Conservation (phyloP, 1,284 basidiomycete species). For the Pseudozyma sp. region DNA sequence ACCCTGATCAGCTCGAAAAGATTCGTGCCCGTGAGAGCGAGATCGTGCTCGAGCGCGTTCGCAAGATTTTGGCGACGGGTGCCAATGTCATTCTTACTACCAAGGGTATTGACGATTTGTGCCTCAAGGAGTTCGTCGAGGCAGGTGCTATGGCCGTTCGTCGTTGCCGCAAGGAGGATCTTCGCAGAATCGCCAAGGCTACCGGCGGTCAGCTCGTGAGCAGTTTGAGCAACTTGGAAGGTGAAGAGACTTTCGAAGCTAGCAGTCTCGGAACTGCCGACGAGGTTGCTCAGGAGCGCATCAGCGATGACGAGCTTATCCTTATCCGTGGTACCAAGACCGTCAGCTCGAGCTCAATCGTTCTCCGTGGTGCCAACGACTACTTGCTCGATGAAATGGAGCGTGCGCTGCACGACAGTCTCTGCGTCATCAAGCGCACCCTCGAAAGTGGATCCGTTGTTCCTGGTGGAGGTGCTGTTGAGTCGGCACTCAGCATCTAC, state of each 20-base stretch:
- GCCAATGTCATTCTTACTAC: slow-evolving; percentile 98
- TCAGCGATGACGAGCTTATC: slow-evolving; percentile 98
- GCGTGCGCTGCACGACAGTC: slow-evolving; percentile 90
- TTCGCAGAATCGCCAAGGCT: slow-evolving; percentile 95
- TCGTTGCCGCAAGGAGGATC: slow-evolving; percentile 96
- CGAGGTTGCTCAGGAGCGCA: slow-evolving; percentile 95
- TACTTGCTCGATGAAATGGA: slow-evolving; percentile 99
- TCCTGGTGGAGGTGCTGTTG: slow-evolving; percentile 96
- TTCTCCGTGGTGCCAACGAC: slow-evolving; percentile 96
- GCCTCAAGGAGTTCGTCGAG: slow-evolving; percentile 98
- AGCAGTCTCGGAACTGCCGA: slow-evolving; percentile 90
- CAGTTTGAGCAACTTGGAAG: slow-evolving; percentile 94
- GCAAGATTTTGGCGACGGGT: slow-evolving; percentile 94
- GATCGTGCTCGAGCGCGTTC: slow-evolving; percentile 93
- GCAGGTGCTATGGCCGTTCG: slow-evolving; percentile 99
- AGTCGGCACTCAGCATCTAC: slow-evolving; percentile 96
- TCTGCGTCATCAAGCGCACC: slow-evolving; percentile 96
- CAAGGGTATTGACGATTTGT: slow-evolving; percentile 98
- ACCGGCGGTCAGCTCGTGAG: slow-evolving; percentile 94
- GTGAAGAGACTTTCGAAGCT: slow-evolving; percentile 96
- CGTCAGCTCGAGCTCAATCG: slow-evolving; percentile 90
- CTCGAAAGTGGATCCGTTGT: slow-evolving; percentile 95
- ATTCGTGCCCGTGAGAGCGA: slow-evolving; percentile 95
- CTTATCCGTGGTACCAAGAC: slow-evolving; percentile 97
- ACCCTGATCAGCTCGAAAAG: slow-evolving; percentile 95